Conservation (phyloP, 192 early-diverging fungal species). For the Lobosporangium transversale region DNA sequence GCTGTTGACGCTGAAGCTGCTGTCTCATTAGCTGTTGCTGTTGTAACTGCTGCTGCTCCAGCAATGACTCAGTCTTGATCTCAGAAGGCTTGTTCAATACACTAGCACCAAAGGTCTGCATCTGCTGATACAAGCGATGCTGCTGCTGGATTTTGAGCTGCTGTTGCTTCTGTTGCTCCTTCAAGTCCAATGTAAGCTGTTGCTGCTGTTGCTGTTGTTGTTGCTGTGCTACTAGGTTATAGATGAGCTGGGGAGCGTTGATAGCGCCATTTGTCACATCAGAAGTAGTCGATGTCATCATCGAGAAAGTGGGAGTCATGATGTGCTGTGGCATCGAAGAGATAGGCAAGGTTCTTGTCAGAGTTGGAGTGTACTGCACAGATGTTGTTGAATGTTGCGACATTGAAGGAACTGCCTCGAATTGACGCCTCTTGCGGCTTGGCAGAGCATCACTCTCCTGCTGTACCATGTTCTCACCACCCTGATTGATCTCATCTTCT, state of each 20-base stretch:
- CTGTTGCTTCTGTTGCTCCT: constrained; percentile 53
- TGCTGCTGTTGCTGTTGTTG: constrained; percentile 17
- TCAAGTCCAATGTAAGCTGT: constrained; percentile 17
- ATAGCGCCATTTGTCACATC: background rate
- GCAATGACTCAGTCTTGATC: constrained; percentile 22
- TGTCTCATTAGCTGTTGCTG: constrained; percentile 47
- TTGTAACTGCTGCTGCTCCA: constrained; percentile 46
- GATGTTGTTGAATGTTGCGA: constrained; percentile 9
- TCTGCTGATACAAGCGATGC: constrained; percentile 48
- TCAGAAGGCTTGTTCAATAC: constrained; percentile 11
- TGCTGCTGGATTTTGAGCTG: constrained; percentile 54
- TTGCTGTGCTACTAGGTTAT: constrained; percentile 10
- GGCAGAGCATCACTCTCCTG: constrained; percentile 23
- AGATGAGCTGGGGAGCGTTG: constrained; percentile 15
- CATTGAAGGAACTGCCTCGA: constrained; percentile 3
- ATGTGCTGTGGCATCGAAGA: background rate
- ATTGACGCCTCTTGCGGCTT: constrained; percentile 42
- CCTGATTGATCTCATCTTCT: constrained; percentile 19
- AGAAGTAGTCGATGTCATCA: constrained; percentile 3
- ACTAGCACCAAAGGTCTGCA: constrained; percentile 46
- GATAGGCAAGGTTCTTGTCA: background rate
- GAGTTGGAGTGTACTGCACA: constrained; percentile 11
- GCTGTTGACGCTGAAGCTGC: constrained; percentile 50
- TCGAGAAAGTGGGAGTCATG: constrained; percentile 25
- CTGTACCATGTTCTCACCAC: background rate